Base-by-base conservation (phyloP, 306 rosid genomes). In the Trichosanthes cucumerina region DNA sequence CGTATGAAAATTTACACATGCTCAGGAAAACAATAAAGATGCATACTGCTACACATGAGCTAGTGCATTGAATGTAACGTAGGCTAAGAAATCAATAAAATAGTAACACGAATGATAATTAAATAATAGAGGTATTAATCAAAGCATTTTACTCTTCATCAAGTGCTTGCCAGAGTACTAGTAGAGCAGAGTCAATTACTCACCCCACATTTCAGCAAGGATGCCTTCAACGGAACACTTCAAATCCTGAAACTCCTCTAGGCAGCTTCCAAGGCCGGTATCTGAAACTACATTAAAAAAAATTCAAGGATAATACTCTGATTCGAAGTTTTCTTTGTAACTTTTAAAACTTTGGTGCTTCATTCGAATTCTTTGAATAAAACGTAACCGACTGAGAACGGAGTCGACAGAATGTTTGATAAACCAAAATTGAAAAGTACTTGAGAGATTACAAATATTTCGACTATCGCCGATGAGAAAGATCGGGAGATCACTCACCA, bases 181-280 rank as follows among this genome's bases (percentile, higher is more conserved):
- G 13, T 12, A 54, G 7, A 70, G 54, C 10, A 68, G 33, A 24
- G 39, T 46, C 23, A 46, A 26, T 6, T 16, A 71, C 76, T 83
- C 79, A 95, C 97, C 91, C 93, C 98, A 92, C 23, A 79, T 81
- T 76, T 79, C 85, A 47, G 82, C 86, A 12, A 39, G 84, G 60
- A 39, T 19, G 7, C 79, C 86, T 16, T 66, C 87, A 74, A 69
- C 73, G 4, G 86, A 77, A 83, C 86, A 80, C 81, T 84, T 87
- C 83, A 92, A 46, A 60, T 56, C 79, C 38, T 75, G 89, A 86
- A 86, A 92, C 80, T 95, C 96, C 80, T 83, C 90, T 82, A 85
- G 59, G 86, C 88, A 76, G 89, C 92, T 88, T 75, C 97, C 96
- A 39, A 86, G 63, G 1, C 99, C 99, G 7, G 99, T 91, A 84